These are phyloP conservation scores for Entomortierella parvispora DNA, from an alignment of 192 early-diverging fungal species.

Conservation along the genomic window DNA sequence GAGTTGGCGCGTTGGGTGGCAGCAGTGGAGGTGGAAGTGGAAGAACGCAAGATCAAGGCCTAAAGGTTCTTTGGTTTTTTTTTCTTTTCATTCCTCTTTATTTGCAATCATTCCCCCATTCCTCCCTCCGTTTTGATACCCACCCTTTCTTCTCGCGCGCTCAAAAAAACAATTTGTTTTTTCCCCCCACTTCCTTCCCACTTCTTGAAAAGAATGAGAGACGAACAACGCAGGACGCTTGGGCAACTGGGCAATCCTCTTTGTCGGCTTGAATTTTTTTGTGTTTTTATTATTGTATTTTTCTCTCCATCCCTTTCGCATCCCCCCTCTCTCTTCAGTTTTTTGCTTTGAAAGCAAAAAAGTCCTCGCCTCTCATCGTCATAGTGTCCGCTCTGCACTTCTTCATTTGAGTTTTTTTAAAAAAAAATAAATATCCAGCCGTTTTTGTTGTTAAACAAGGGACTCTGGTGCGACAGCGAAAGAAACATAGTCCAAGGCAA, in stretches of 20 bases:
- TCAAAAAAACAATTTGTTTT: neutral
- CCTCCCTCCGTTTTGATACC: neutral
- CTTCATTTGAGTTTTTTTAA: too few relatives aligned
- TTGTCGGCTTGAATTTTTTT: neutral
- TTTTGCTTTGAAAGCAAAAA: neutral
- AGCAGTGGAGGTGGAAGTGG: constrained; percentile 51
- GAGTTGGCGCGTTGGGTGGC: constrained; percentile 62
- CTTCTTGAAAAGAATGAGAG: neutral
- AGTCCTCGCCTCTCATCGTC: too few relatives aligned
- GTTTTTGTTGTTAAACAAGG: too few relatives aligned
- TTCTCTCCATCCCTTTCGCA: neutral
- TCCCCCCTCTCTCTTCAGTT: neutral
- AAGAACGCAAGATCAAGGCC: constrained; percentile 52
- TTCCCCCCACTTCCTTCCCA: too few relatives aligned
- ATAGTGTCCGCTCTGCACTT: too few relatives aligned
- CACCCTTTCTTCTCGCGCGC: neutral
- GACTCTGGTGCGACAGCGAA: too few relatives aligned
- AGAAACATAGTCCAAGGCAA: too few relatives aligned
- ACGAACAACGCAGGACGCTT: too few relatives aligned
- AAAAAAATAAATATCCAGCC: too few relatives aligned
- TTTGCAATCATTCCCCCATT: neutral
- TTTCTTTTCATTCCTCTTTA: neutral
- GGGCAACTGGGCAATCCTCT: too few relatives aligned
- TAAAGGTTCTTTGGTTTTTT: constrained; percentile 1
- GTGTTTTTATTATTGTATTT: neutral